phyloP scores from a whole-genome alignment of 257 asterid species.

The Salvia splendens region DNA sequence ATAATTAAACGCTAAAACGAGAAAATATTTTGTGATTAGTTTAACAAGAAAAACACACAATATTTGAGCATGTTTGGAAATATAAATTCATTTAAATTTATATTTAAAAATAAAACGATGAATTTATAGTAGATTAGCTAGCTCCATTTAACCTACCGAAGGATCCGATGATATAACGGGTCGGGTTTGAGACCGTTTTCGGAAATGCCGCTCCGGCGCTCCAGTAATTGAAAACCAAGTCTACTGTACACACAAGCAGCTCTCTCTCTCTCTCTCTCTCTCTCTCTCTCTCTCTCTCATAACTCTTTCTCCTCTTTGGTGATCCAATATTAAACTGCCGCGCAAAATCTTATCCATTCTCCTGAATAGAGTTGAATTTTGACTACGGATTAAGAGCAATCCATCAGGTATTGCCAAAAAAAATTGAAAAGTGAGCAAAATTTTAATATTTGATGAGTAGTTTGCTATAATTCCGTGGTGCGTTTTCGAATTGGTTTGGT shows the following conservation, averaged over 20 bases:
- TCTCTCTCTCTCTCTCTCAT: slow-evolving; percentile 15
- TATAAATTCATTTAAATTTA: too few relatives aligned
- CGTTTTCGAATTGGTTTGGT: neutral
- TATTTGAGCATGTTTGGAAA: too few relatives aligned
- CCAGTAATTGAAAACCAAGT: slow-evolving; percentile 32
- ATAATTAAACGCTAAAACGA: too few relatives aligned
- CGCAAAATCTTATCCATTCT: slow-evolving; percentile 10
- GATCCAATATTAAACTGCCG: slow-evolving; percentile 14
- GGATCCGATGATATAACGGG: slow-evolving; percentile 26
- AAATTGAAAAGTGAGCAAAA: slow-evolving; percentile 17
- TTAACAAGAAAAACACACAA: too few relatives aligned
- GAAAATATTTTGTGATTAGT: too few relatives aligned
- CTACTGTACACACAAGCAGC: slow-evolving; percentile 30
- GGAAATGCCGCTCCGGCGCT: slow-evolving; percentile 30
- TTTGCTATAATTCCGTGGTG: neutral
- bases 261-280: slow-evolving; percentile 23
- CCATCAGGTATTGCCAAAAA: slow-evolving; percentile 16
- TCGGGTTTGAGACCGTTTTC: slow-evolving; percentile 23
- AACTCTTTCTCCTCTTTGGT: neutral
- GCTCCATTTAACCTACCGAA: neutral
- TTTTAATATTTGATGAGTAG: slow-evolving; percentile 14
- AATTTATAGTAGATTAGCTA: neutral
- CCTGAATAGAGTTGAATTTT: slow-evolving; percentile 21
- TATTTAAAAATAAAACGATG: too few relatives aligned
- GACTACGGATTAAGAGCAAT: slow-evolving; percentile 23